A percentile compares a stretch with the other conserved stretches of the same genome.
Evolutionary conservation across 495 filamentous ascomycete species (phyloP).

Genomic region (Penicillium maclennaniae): DNA sequence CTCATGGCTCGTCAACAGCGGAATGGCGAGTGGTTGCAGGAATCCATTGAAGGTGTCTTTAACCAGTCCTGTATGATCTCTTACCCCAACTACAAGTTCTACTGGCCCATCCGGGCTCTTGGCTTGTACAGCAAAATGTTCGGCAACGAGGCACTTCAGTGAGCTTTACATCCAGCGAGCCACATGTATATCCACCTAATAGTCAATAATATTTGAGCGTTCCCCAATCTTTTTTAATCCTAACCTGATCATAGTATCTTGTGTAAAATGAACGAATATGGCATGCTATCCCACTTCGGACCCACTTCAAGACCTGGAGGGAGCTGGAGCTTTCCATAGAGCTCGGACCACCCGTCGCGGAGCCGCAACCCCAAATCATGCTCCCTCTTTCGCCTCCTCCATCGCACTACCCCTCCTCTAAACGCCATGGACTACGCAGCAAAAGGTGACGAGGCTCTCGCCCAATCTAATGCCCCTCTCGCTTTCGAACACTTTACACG

Average conservation of each 20-base stretch:
- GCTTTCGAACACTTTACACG: constrained; percentile 73
- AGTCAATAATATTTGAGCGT: constrained; percentile 12
- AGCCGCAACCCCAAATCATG: background rate
- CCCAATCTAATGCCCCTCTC: constrained; percentile 54
- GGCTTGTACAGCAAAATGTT: constrained; percentile 80
- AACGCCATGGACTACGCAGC: constrained; percentile 56
- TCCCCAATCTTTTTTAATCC: background rate
- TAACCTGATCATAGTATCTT: background rate
- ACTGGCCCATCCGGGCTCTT: constrained; percentile 88
- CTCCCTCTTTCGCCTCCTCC: background rate
- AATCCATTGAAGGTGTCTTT: constrained; percentile 95
- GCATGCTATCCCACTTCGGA: background rate
- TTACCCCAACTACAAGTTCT: constrained; percentile 98
- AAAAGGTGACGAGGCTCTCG: constrained; percentile 61
- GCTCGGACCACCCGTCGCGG: constrained; percentile 2
- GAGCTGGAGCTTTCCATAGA: background rate
- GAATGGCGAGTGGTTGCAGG: constrained; percentile 93
- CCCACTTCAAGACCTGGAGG: background rate
- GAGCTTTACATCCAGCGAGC: background rate
- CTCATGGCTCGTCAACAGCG: constrained; percentile 79
- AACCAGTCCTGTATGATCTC: constrained; percentile 99
- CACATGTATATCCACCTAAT: background rate
- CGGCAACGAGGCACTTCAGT: constrained; percentile 55
- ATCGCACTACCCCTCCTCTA: background rate
- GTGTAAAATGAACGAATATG: too few species aligned